These are phyloP conservation scores for Annulohypoxylon bovei DNA, from an alignment of 495 filamentous ascomycete species.

Conservation along the genomic window DNA sequence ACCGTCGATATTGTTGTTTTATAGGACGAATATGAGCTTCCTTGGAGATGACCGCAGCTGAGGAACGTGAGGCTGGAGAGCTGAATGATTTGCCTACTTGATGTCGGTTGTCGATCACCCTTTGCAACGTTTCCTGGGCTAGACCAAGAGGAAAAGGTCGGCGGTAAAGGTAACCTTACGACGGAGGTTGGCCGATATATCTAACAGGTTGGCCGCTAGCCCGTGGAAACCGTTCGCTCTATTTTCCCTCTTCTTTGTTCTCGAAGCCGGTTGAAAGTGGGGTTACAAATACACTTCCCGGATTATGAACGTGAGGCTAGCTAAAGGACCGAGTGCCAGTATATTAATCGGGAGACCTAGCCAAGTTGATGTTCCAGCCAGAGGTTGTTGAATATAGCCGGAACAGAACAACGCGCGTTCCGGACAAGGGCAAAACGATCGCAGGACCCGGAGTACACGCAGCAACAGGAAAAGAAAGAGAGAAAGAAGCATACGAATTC, in stretches of 20 bases:
- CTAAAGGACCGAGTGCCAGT: conserved; percentile 34
- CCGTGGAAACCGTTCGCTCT: neutral
- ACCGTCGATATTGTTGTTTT: conserved; percentile 27
- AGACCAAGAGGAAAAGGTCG: conserved; percentile 22
- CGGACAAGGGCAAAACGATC: conserved; percentile 23
- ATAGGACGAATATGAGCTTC: conserved; percentile 16
- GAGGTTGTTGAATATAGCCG: conserved; percentile 43
- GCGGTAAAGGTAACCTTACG: conserved; percentile 33
- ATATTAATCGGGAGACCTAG: conserved; percentile 43
- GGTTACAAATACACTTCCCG: conserved; percentile 37
- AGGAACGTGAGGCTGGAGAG: conserved; percentile 29
- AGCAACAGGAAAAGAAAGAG: conserved; percentile 2
- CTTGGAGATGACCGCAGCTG: conserved; percentile 27
- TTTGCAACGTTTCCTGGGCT: conserved; percentile 34
- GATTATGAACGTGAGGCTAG: conserved; percentile 30
- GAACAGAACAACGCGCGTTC: conserved; percentile 42
- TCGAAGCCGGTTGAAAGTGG: conserved; percentile 29
- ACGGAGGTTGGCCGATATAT: conserved; percentile 40
- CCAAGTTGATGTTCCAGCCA: conserved; percentile 37
- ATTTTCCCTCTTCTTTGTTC: conserved; percentile 28
- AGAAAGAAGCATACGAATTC: neutral
- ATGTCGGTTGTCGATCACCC: conserved; percentile 41
- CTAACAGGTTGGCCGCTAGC: conserved; percentile 13
- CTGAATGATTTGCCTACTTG: conserved; percentile 30
- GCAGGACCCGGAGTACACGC: conserved; percentile 28